Evolutionary conservation across 805 yeast species (phyloP), one percentile per base, ranked within the genome.

Genomic region (Ogataea ganodermae): DNA sequence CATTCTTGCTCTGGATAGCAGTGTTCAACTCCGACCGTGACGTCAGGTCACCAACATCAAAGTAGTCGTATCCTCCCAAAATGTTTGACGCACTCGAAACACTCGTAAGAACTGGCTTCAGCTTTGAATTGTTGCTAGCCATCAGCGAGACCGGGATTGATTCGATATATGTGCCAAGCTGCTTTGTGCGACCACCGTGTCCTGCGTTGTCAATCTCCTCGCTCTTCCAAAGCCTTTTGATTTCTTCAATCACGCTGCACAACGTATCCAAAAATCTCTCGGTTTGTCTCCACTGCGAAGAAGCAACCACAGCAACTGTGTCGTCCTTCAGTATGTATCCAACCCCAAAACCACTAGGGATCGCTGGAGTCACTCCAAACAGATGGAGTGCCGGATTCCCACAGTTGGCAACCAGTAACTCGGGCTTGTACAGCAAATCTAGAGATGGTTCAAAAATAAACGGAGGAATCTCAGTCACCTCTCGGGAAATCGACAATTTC

Each of bases 231-330:
- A 66, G 55, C 13, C 67, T 49, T 51, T 70, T 70, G 33, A 80
- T 64, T 50, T 79, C 80, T 28, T 70, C 65, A 44, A 80, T 61
- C 46, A 79, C 81, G 10, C 76, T 71, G 45, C 73, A 74, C 35
- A 80, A 65, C 1, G 83, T 80, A 38, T 73, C 75, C 52, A 79
- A 69, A 57, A 79, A 79, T 58, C 84, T 66, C 35, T 70, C 70
- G 1, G 84, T 80, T 59, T 80, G 84, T 57, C 84, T 72, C 71
- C 81, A 81, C 60, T 80, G 80, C 1, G 83, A 79, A 8, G 80
- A 73, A 1, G 78, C 81, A 59, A 81, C 81, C 43, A 69, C 53
- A 7, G 70, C 55, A 28, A 80, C 71, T 3, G 77, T 72, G 54
- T 77, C 80, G 52, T 77, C 80, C 56, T 74, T 80, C 54, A 74